phyloP scores from a whole-genome alignment of 2,329 filamentous ascomycete species.

The Epichloe uncinata region DNA sequence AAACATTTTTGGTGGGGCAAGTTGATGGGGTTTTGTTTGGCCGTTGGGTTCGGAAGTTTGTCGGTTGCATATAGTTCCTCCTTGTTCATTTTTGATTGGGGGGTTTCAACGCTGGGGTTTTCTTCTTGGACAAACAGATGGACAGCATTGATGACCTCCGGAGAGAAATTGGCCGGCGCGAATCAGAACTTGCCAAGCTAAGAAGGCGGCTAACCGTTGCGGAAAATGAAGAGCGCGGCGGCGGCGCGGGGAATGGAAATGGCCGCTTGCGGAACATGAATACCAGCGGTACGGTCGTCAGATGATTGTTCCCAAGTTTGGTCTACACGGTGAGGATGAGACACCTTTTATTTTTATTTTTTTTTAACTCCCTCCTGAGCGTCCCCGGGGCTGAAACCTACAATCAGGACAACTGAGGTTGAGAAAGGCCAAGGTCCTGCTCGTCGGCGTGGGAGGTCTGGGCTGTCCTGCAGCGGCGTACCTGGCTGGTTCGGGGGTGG shows the following conservation, averaged over 20 bases:
- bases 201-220: conserved; percentile 30
- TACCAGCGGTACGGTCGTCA: conserved; percentile 83
- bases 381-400: not conserved
- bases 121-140: conserved; percentile 15
- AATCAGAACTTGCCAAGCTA: conserved; percentile 33
- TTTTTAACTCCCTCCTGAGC: not conserved
- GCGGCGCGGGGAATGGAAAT: conserved; percentile 29
- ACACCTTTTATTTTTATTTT: no score
- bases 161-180: conserved; percentile 31
- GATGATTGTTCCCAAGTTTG: conserved; percentile 75
- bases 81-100: no score
- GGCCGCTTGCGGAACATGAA: conserved; percentile 59
- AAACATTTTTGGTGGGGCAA: not conserved
- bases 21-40: not conserved
- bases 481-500: conserved; percentile 77
- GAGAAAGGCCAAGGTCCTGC: conserved; percentile 55
- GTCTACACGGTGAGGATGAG: conserved; percentile 49
- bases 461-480: conserved; percentile 92
- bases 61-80: no score
- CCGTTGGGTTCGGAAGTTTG: no score
- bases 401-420: conserved; percentile 61
- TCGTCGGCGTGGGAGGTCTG: conserved; percentile 79
- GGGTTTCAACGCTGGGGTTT: not conserved
- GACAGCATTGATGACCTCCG: conserved; percentile 28
- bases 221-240: conserved; percentile 15